phyloP scores from a whole-genome alignment of 306 rosid species.

The Oxytropis ochrocephala region DNA sequence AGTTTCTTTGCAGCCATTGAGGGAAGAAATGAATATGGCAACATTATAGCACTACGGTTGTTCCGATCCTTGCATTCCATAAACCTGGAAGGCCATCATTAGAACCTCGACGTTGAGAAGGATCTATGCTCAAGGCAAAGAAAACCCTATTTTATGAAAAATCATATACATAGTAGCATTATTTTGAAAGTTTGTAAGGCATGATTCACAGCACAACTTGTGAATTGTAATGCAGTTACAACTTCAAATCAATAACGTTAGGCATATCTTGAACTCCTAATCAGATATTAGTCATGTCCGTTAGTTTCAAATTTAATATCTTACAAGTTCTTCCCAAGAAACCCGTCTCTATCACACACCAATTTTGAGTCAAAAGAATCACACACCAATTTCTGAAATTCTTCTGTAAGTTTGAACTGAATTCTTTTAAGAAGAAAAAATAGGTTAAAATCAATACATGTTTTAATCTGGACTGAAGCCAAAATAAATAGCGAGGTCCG shows the following conservation, averaged over 20 bases:
- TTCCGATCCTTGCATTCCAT: constrained; percentile 98
- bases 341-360: not conserved
- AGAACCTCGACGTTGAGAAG: constrained; percentile 15
- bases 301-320: not conserved
- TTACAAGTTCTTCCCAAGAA: constrained; percentile 5
- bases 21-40: constrained; percentile 84
- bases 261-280: not conserved
- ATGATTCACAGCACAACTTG: not conserved
- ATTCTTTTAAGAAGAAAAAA: not conserved
- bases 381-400: not conserved
- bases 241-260: not conserved
- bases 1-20: constrained; percentile 64
- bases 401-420: not conserved
- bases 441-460: not conserved
- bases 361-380: too few species aligned
- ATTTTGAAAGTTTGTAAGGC: not conserved
- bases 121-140: not conserved
- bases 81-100: constrained; percentile 55
- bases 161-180: not conserved
- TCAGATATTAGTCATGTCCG: not conserved
- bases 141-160: not conserved
- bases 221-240: not conserved
- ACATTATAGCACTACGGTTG: constrained; percentile 56
- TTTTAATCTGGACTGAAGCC: not conserved
- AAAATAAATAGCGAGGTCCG: not conserved